phyloP scores from a whole-genome alignment of 306 rosid species.

The Cicer bijugum region DNA sequence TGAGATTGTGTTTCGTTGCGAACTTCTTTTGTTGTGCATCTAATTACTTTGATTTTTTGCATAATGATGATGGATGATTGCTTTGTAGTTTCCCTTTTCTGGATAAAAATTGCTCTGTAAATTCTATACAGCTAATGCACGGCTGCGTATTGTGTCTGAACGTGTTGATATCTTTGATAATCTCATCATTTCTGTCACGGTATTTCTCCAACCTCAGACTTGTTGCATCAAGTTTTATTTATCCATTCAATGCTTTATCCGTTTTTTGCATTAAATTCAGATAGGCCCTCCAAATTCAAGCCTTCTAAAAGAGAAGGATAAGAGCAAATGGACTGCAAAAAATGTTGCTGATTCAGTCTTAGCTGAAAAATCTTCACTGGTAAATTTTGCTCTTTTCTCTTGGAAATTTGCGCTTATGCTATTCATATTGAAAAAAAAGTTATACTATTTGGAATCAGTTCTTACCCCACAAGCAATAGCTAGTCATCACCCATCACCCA shows the following conservation, averaged over 20 bases:
- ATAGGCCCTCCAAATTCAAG: slow-evolving; percentile 87
- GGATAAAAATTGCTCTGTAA: slow-evolving; percentile 31
- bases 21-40: slow-evolving; percentile 15
- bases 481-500: slow-evolving; percentile 26
- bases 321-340: slow-evolving; percentile 87
- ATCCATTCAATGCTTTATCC: slow-evolving; percentile 44
- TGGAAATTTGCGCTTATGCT: slow-evolving; percentile 15
- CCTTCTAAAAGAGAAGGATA: slow-evolving; percentile 72
- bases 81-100: slow-evolving; percentile 41
- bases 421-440: slow-evolving; percentile 28
- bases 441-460: neutral
- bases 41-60: slow-evolving; percentile 3
- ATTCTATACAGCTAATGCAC: slow-evolving; percentile 82
- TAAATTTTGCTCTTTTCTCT: slow-evolving; percentile 43
- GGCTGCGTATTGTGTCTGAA: slow-evolving; percentile 91
- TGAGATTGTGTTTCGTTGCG: slow-evolving; percentile 2
- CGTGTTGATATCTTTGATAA: slow-evolving; percentile 88
- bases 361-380: slow-evolving; percentile 93
- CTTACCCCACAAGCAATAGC: neutral
- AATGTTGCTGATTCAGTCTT: slow-evolving; percentile 95
- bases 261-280: slow-evolving; percentile 62
- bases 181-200: slow-evolving; percentile 87
- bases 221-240: slow-evolving; percentile 28
- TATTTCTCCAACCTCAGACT: slow-evolving; percentile 49
- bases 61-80: slow-evolving; percentile 25